These are phyloP conservation scores for Aspergillus hancockii DNA, from an alignment of 495 filamentous ascomycete genomes.

Conservation along the genomic window DNA sequence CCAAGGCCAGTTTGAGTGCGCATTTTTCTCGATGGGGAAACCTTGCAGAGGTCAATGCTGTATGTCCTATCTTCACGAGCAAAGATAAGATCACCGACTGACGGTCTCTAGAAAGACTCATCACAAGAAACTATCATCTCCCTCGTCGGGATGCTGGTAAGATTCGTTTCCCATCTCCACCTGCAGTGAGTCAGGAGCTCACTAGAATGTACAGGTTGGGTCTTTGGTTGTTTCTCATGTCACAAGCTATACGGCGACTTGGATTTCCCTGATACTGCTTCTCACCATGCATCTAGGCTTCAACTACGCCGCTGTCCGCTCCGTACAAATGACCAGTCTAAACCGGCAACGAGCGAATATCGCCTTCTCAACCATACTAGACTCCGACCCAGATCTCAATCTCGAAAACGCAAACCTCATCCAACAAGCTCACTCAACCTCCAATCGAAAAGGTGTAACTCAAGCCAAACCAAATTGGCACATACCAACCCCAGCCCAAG, in stretches of 20 bases:
- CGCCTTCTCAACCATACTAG: slow-evolving; percentile 63
- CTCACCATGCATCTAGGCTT: slow-evolving; percentile 72
- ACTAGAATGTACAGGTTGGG: slow-evolving; percentile 55
- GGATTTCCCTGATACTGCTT: slow-evolving; percentile 70
- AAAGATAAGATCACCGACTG: not conserved
- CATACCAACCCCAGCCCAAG: slow-evolving; percentile 53
- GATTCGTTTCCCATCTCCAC: slow-evolving; percentile 21
- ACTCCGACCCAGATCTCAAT: slow-evolving; percentile 33
- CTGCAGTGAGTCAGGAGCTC: slow-evolving; percentile 5
- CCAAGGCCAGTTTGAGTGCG: slow-evolving; percentile 86
- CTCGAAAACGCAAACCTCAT: not conserved
- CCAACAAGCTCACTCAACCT: not conserved
- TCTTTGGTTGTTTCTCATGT: slow-evolving; percentile 78
- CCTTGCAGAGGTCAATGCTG: slow-evolving; percentile 88
- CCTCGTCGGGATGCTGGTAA: slow-evolving; percentile 82
- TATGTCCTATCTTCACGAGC: slow-evolving; percentile 36
- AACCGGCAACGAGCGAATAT: slow-evolving; percentile 88
- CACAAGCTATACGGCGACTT: slow-evolving; percentile 69
- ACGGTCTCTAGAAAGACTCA: slow-evolving; percentile 70
- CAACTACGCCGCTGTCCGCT: slow-evolving; percentile 83
- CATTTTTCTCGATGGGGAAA: slow-evolving; percentile 92
- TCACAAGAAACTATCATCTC: slow-evolving; percentile 96
- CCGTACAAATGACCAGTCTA: slow-evolving; percentile 81
- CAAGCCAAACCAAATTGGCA: slow-evolving; percentile 5
- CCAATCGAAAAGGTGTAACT: not conserved